phyloP scores from a whole-genome alignment of 176 grass and related monocot species.

The Alopecurus myosuroides region DNA sequence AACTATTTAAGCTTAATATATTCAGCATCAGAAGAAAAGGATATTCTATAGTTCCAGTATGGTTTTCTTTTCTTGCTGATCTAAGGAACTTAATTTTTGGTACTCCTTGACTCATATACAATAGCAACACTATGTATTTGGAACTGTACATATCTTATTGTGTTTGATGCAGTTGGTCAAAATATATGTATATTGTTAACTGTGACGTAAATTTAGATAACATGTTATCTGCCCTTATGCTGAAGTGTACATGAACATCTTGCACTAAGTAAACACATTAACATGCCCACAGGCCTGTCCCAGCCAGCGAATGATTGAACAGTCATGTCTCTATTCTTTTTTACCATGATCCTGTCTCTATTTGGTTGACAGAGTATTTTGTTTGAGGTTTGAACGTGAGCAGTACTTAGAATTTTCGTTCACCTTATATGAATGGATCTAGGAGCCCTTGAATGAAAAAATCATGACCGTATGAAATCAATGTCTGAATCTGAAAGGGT shows the following conservation, averaged over 20 bases:
- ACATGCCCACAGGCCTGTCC: not conserved
- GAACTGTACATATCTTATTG: not conserved
- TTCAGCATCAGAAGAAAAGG: not conserved
- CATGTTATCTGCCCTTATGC: not conserved
- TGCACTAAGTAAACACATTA: not conserved
- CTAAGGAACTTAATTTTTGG: not conserved
- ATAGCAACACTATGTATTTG: not conserved
- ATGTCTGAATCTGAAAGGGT: not conserved
- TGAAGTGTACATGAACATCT: not conserved
- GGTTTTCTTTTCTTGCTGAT: not conserved
- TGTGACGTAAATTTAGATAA: not conserved
- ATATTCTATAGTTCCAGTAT: not conserved
- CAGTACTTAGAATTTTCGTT: not conserved
- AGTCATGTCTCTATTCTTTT: not conserved
- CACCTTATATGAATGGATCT: not conserved
- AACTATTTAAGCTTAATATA: not conserved
- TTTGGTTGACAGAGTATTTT: not conserved
- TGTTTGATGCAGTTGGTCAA: not conserved
- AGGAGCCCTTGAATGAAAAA: not conserved
- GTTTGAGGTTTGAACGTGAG: not conserved
- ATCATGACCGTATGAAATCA: not conserved
- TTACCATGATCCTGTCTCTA: too few relatives aligned
- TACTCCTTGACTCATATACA: not conserved
- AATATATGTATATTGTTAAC: not conserved
- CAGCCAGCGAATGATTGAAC: not conserved